Base-by-base conservation (phyloP, 2,329 filamentous ascomycete species). In the Colletotrichum sp. region DNA sequence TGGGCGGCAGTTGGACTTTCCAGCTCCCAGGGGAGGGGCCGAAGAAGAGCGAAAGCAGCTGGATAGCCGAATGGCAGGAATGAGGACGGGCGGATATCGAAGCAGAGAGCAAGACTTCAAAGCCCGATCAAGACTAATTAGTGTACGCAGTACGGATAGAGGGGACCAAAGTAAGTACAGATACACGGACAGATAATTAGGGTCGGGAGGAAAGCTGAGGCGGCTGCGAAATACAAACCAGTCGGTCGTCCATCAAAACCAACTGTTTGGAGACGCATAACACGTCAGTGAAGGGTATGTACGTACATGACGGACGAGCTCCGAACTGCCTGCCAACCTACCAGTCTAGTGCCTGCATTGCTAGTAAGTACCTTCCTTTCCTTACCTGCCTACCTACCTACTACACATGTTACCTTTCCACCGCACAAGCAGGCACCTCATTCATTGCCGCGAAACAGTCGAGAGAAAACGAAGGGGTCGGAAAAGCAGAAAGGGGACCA, bases 1-100 rank as follows among this genome's bases (percentile, higher is more conserved):
- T 72, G 73, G 63, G 64, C 57, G 69, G 63, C 62, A 76, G 63
- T 63, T 72, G 49, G 57, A 59, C 36, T 72, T 52, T 9, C 57
- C 16, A 64, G 32, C 21, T 39, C 13, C 18, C 39, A 52, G 7
- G 15, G 62, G 36, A 7, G 15, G 52, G 36, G 30, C 26, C 18
- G 55, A 26, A 28, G 15, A 55, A 6, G 18, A 24, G 36, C 15
- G 36, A 18, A 18, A 39, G 36, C 49, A 44, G 26, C 16, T 70
- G 68, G 16, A 44, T 49, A 67, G 63, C 55, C 34, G 69, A 64
- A 52, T 12, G 6, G 26, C 36, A 12, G 52, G 52, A 64, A 62
- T 64, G 49, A 62, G 55, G 57, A 28, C 62, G 24, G 44, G 36
- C 55, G 39, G 39, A 30, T 24, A 36, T 68, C 55, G 28, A 64